Evolutionary conservation across 106 monocot species (phyloP).

Genomic region (Cymbidium sinense): DNA sequence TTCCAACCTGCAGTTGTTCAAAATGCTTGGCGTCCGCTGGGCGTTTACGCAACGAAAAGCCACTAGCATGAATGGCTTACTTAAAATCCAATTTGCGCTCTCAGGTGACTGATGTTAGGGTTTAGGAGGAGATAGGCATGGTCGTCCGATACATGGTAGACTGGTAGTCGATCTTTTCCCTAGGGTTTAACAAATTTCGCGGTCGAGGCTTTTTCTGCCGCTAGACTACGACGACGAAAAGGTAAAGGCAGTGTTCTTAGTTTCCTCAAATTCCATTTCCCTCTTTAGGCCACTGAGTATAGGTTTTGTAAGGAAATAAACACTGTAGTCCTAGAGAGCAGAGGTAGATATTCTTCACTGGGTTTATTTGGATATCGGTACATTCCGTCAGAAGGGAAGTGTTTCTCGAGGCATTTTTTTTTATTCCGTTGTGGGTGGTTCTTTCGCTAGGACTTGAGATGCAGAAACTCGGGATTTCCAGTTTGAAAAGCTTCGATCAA

Average conservation of each 20-base stretch:
- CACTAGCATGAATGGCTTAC: no score
- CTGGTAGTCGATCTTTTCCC: neutral
- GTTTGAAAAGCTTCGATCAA: slow-evolving; percentile 59
- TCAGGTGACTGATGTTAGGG: no score
- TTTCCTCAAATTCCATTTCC: neutral
- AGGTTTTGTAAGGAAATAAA: neutral
- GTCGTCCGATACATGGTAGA: neutral
- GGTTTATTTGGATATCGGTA: neutral
- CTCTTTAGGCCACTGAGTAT: neutral
- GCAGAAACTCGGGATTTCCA: slow-evolving; percentile 67
- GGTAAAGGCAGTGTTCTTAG: neutral
- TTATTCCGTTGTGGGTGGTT: neutral
- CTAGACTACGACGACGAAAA: neutral
- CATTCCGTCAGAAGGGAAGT: neutral
- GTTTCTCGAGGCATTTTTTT: neutral
- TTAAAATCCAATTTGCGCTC: no score
- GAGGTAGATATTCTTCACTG: neutral
- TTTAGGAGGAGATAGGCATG: no score
- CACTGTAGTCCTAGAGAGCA: neutral
- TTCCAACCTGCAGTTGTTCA: no score
- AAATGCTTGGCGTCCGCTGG: no score
- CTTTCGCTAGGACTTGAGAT: slow-evolving; percentile 19
- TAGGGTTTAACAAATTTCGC: neutral
- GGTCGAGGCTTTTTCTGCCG: neutral
- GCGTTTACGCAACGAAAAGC: no score